Conservation (phyloP, 352 stramenopile species). For the Thalassiosira mediterranea region DNA sequence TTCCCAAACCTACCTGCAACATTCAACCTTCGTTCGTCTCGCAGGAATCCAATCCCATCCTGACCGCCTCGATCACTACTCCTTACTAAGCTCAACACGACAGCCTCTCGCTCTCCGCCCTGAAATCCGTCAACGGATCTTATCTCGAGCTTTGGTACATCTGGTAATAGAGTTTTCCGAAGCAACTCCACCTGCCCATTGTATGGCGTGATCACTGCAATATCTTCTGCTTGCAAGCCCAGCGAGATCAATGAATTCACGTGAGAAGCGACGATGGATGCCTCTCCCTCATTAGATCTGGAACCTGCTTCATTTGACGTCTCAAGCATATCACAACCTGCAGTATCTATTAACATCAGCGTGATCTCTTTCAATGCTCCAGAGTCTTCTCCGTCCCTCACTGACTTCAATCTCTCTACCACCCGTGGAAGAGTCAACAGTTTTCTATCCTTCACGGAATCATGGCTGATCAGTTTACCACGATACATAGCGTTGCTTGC, state of each 20-base stretch:
- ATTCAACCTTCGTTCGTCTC: constrained; percentile 96
- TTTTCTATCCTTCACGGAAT: constrained; percentile 86
- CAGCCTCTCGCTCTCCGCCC: constrained; percentile 96
- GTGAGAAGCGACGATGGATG: constrained; percentile 83
- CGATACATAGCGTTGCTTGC: constrained; percentile 94
- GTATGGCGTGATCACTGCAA: constrained; percentile 95
- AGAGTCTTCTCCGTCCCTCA: constrained; percentile 1
- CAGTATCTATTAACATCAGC: constrained; percentile 93
- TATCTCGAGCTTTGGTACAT: constrained; percentile 84
- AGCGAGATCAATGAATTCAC: constrained; percentile 86
- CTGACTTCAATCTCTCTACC: constrained; percentile 23
- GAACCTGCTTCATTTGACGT: constrained; percentile 69
- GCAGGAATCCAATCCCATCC: constrained; percentile 93
- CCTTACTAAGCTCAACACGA: constrained; percentile 97
- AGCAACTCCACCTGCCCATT: constrained; percentile 94
- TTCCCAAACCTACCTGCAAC: too few species aligned
- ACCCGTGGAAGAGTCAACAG: constrained; percentile 87
- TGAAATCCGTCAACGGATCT: constrained; percentile 96
- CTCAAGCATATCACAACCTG: constrained; percentile 91
- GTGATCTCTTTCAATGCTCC: constrained; percentile 18
- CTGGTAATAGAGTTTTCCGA: constrained; percentile 86
- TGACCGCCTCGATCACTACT: constrained; percentile 86
- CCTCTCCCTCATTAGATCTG: constrained; percentile 81
- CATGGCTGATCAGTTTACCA: constrained; percentile 74
- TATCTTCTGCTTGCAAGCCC: constrained; percentile 89